phyloP scores from a whole-genome alignment of 495 filamentous ascomycete species.

The Bacidia gigantensis region DNA sequence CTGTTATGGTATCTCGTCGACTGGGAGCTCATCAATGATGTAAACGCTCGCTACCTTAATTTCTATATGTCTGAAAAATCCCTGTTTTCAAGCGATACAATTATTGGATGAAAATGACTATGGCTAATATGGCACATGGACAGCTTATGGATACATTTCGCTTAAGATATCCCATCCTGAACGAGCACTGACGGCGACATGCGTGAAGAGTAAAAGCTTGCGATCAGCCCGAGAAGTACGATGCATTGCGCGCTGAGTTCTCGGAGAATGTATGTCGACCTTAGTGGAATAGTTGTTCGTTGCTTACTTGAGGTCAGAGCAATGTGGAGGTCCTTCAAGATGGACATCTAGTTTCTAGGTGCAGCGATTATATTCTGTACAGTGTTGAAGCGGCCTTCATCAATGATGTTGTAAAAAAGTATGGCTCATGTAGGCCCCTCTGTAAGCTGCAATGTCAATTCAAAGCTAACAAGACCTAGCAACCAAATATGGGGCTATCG shows the following conservation, averaged over 20 bases:
- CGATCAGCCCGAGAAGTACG: slow-evolving; percentile 74
- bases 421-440: slow-evolving; percentile 66
- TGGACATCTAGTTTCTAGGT: slow-evolving; percentile 87
- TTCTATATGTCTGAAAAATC: slow-evolving; percentile 63
- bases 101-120: too few species aligned
- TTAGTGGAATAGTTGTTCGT: neutral
- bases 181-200: neutral
- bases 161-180: neutral
- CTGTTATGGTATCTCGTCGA: slow-evolving; percentile 39
- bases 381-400: slow-evolving; percentile 89
- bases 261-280: slow-evolving; percentile 43
- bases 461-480: slow-evolving; percentile 42
- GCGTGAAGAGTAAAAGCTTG: slow-evolving; percentile 76
- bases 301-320: slow-evolving; percentile 31
- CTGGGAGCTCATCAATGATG: slow-evolving; percentile 65
- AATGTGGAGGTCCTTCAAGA: slow-evolving; percentile 72
- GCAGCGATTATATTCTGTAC: slow-evolving; percentile 95
- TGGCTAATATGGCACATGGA: too few species aligned
- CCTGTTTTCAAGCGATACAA: neutral
- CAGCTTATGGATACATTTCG: neutral
- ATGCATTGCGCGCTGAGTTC: slow-evolving; percentile 64
- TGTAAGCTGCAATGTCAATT: slow-evolving; percentile 13
- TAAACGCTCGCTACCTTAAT: slow-evolving; percentile 94
- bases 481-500: slow-evolving; percentile 84
- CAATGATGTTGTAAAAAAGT: slow-evolving; percentile 67